Base-by-base conservation (phyloP, 2,329 filamentous ascomycete species). In the Stagonosporopsis rhizophila region DNA sequence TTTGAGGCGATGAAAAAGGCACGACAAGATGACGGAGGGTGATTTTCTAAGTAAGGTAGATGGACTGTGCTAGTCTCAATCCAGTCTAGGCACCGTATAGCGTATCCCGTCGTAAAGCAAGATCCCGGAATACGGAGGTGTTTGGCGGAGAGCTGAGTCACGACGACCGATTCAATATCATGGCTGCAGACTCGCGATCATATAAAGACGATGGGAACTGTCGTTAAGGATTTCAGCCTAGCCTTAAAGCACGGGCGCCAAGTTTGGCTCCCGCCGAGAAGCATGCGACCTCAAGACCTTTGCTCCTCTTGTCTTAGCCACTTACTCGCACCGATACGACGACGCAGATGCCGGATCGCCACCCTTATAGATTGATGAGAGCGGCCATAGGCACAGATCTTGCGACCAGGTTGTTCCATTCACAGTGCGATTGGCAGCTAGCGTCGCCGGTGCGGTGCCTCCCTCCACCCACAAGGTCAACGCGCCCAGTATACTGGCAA, bases 401-500 rank as follows among this genome's bases (percentile, higher is more conserved):
- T 39, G 44, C 32, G 42, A 32, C 44, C 57, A 61, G 4, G 8
- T 38, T 3, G 41, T 32, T 12, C 39, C 48, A 39, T 65, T 49
- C 2, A 59, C 53, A 1, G 53, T 51, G 17, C 53, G 53, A 38
- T 25, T 60, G 11, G 58, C 50, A n/a, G 48, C 20, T 37, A 68
- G 7, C 9, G 57, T 60, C 14, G 61, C 50, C 6, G 64, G 64
- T 6, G 44, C 56, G 8, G 46, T 44, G 3, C 60, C 66, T 15
- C 61, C 27, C 44, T 71, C 68, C 0, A 72, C 68, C 69, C 69
- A 72, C 2, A 56, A 51, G 1, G 65, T 56, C 23, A 72, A 34
- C 7, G 51, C 51, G 6, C 38, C 46, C 20, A 70, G 52, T 0
- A 80, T 71, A 15, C 80, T 81, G 12, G 30, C 14, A 14, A 32